Evolutionary conservation across 2,329 filamentous ascomycete species (phyloP), one percentile per base, ranked within the genome.

Genomic region (Colletotrichum filicis): DNA sequence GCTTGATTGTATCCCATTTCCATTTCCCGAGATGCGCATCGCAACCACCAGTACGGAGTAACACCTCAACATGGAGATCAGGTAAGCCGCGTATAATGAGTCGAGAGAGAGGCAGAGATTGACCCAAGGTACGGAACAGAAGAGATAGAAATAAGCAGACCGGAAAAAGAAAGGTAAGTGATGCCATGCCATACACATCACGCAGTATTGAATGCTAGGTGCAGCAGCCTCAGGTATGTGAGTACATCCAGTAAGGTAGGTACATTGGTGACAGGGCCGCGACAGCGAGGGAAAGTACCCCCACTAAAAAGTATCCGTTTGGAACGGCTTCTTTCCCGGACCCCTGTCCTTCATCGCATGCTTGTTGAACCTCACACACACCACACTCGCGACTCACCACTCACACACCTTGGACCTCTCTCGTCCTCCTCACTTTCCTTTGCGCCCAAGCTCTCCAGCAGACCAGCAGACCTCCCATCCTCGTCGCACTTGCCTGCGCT

Each of bases 221-320:
- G 32, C 32, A 35, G 32, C 11, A 12, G 32, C 11, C 32, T 35
- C 32, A 1, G 32, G 32, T 35, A 35, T 11, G 32, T 35, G 32
- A 5, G 11, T 2, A 35, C 26, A 26, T 1, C 26, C 26, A 22
- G 28, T 16, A 19, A 60, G 4, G 14, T 42, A 60, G 4, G 49
- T 62, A 42, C 9, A 28, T 57, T 58, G 16, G 28, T 53, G 65
- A 46, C 65, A 63, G 69, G 69, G 35, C 58, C 28, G 37, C 49
- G 32, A 62, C 26, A 52, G 42, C 64, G 28, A 59, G 55, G 35
- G 58, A 63, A 53, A 69, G 46, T 42, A n/a, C 28, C 32, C 57
- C 65, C 69, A 65, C 66, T 58, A 49, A 46, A 65, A 49, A 35
- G 59, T 64, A 70, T 49, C 60, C 60, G 64, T 68, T 35, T 46